Evolutionary conservation across 176 grass and related monocot genomes (phyloP).

Genomic region (Oryza australiensis): DNA sequence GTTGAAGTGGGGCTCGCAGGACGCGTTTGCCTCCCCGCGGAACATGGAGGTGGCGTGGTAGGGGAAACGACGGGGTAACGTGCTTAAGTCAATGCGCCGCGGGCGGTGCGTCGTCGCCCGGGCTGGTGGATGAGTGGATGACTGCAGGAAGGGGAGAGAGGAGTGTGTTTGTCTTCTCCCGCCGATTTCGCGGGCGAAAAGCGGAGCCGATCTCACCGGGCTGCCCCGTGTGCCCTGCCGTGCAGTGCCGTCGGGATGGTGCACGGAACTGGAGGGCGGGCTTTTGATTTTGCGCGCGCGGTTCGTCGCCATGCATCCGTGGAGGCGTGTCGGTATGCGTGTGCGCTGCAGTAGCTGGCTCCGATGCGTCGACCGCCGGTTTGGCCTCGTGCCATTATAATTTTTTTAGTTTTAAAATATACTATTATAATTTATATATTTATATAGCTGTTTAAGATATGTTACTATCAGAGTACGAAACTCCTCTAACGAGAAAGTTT

Average conservation of each 20-base stretch:
- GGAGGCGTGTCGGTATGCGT: neutral
- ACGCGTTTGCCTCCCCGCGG: neutral
- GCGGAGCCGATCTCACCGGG: neutral
- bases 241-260: neutral
- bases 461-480: too few relatives aligned
- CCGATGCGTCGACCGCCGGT: neutral
- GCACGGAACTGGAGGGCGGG: neutral
- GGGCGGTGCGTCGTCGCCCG: neutral
- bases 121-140: neutral
- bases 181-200: neutral
- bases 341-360: neutral
- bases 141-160: neutral
- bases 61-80: neutral
- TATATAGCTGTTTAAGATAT: too few relatives aligned
- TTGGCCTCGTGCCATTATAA: too few relatives aligned
- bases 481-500: too few relatives aligned
- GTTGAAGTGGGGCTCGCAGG: neutral
- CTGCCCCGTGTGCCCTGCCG: too few relatives aligned
- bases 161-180: neutral
- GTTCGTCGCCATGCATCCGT: neutral
- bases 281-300: neutral
- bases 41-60: slow-evolving; percentile 31
- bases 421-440: too few relatives aligned
- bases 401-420: too few relatives aligned
- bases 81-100: neutral